Percentiles rank a stretch among this genome's conserved stretches.
These are phyloP conservation scores for Leccinum incarnatum DNA, from an alignment of 768 basidiomycete species.

Conservation along the genomic window DNA sequence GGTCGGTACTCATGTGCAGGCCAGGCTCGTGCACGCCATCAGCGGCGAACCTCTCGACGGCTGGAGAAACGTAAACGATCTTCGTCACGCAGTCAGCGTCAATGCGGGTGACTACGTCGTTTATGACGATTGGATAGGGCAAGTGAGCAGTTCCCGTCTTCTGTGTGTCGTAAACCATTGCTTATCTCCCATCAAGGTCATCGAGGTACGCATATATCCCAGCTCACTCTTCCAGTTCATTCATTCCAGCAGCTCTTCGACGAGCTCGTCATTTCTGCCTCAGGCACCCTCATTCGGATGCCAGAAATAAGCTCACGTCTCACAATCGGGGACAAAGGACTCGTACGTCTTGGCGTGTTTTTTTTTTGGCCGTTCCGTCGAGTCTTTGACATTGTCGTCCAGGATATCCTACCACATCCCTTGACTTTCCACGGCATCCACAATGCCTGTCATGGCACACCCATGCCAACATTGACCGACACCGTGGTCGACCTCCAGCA, in stretches of 20 bases:
- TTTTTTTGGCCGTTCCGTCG: not conserved
- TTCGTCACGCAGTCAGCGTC: constrained; percentile 56
- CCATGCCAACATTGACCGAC: constrained; percentile 45
- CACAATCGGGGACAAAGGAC: constrained; percentile 70
- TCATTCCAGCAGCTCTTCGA: constrained; percentile 65
- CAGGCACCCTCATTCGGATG: constrained; percentile 64
- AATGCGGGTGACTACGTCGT: constrained; percentile 82
- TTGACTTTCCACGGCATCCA: constrained; percentile 46
- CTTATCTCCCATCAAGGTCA: constrained; percentile 45
- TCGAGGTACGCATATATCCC: constrained; percentile 56
- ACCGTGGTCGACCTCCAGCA: constrained; percentile 73
- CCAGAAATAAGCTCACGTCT: constrained; percentile 78
- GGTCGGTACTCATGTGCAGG: constrained; percentile 55
- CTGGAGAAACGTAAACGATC: constrained; percentile 60
- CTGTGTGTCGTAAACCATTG: constrained; percentile 3
- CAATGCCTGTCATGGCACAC: constrained; percentile 43
- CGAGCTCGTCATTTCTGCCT: constrained; percentile 71
- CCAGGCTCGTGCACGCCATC: constrained; percentile 74
- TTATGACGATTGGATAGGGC: constrained; percentile 86
- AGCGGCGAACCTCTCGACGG: constrained; percentile 54
- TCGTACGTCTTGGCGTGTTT: constrained; percentile 41
- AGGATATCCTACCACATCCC: constrained; percentile 69
- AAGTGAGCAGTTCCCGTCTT: constrained; percentile 48
- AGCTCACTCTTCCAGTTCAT: constrained; percentile 3
- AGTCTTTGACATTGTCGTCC: constrained; percentile 5